Evolutionary conservation across 1,284 basidiomycete genomes (phyloP).

Genomic region (Sporisorium sorghi): DNA sequence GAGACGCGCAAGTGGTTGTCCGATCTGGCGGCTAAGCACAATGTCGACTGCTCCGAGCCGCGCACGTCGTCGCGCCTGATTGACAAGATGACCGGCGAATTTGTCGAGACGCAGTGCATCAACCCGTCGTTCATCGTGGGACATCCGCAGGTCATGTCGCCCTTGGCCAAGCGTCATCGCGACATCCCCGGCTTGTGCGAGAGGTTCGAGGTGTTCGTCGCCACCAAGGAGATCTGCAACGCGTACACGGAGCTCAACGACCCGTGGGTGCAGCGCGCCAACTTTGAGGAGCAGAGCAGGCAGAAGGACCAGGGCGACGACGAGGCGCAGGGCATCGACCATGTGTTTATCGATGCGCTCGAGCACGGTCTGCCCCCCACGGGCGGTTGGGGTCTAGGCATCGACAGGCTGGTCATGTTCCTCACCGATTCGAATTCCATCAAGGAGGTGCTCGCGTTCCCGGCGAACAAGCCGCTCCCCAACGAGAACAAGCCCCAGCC

Average conservation of each 20-base stretch:
- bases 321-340: conserved; percentile 94
- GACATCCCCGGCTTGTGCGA: conserved; percentile 83
- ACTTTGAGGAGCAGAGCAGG: conserved; percentile 90
- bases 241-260: conserved; percentile 84
- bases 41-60: conserved; percentile 96
- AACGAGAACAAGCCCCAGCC: conserved; percentile 44
- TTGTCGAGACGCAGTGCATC: conserved; percentile 95
- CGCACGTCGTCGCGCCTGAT: conserved; percentile 94
- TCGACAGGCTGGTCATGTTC: conserved; percentile 57
- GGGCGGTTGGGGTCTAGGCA: conserved; percentile 75
- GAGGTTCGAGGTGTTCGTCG: conserved; percentile 98
- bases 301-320: conserved; percentile 98
- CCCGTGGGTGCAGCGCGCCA: conserved; percentile 82
- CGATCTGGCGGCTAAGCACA: conserved; percentile 83
- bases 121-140: conserved; percentile 95
- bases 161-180: conserved; percentile 76
- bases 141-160: conserved; percentile 99
- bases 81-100: conserved; percentile 98
- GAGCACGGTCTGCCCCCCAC: conserved; percentile 98
- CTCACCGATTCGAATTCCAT: conserved; percentile 74
- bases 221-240: conserved; percentile 87
- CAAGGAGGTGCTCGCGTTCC: conserved; percentile 90
- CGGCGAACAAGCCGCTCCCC: conserved; percentile 82
- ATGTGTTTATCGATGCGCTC: conserved; percentile 75
- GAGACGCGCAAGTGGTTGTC: conserved; percentile 90